Evolutionary conservation across 2,329 filamentous ascomycete species (phyloP).

Genomic region (Fusarium penzigii): DNA sequence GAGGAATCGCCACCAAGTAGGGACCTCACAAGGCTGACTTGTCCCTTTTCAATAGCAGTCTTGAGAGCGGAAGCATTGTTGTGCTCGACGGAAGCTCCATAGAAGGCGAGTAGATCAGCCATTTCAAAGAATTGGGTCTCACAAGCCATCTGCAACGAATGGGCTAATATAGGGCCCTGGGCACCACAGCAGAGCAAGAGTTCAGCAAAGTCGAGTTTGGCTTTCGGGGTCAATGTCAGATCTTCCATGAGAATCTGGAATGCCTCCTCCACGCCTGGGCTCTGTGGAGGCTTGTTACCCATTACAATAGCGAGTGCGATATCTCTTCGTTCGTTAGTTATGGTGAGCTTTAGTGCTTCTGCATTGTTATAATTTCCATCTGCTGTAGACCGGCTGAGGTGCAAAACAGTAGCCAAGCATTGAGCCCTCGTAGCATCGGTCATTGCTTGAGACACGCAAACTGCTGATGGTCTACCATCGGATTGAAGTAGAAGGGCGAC

Average conservation of each 20-base stretch:
- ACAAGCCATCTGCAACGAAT: slow-evolving; percentile 50
- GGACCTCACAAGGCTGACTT: slow-evolving; percentile 47
- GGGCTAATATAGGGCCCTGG: slow-evolving; percentile 49
- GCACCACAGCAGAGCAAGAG: slow-evolving; percentile 60
- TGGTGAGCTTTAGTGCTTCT: slow-evolving; percentile 52
- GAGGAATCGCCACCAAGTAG: slow-evolving; percentile 47
- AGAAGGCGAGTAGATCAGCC: slow-evolving; percentile 52
- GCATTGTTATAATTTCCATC: slow-evolving; percentile 54
- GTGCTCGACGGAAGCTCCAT: slow-evolving; percentile 57
- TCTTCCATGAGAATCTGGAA: slow-evolving; percentile 50
- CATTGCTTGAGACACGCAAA: slow-evolving; percentile 51
- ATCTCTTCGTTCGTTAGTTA: slow-evolving; percentile 51
- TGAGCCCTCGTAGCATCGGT: slow-evolving; percentile 52
- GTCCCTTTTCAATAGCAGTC: slow-evolving; percentile 46
- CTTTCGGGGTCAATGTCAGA: slow-evolving; percentile 46
- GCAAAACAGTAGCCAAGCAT: slow-evolving; percentile 51
- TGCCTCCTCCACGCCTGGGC: slow-evolving; percentile 49
- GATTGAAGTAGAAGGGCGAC: slow-evolving; percentile 51
- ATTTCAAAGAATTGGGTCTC: slow-evolving; percentile 54
- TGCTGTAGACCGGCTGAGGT: slow-evolving; percentile 53
- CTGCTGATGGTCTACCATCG: slow-evolving; percentile 45
- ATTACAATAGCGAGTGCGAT: slow-evolving; percentile 56
- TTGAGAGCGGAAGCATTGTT: slow-evolving; percentile 51
- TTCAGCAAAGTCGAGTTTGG: slow-evolving; percentile 55
- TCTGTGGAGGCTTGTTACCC: slow-evolving; percentile 52